Conservation (phyloP, 352 stramenopile species). For the Phytopythium litorale region DNA sequence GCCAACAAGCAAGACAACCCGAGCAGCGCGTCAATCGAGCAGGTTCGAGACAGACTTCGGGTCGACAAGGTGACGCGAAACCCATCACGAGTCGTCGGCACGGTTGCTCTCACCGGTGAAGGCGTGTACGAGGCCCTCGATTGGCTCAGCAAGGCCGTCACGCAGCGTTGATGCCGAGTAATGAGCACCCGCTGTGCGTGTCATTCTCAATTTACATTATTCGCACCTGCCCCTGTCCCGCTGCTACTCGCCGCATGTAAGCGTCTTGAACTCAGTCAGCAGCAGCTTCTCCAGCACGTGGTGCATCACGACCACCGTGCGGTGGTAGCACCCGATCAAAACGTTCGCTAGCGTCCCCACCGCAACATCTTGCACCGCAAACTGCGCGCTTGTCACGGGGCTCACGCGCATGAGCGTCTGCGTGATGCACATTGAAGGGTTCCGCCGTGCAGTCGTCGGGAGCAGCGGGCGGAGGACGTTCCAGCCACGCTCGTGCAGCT, state of each 20-base stretch:
- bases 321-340: slow-evolving; percentile 26
- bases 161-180: slow-evolving; percentile 7
- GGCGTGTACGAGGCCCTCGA: slow-evolving; percentile 40
- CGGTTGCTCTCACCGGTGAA: slow-evolving; percentile 25
- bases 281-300: slow-evolving; percentile 25
- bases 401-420: slow-evolving; percentile 24
- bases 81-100: slow-evolving; percentile 21
- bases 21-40: slow-evolving; percentile 18
- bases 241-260: neutral
- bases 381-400: slow-evolving; percentile 11
- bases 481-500: slow-evolving; percentile 28
- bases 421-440: slow-evolving; percentile 20
- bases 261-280: slow-evolving; percentile 18
- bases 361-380: slow-evolving; percentile 16
- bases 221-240: neutral
- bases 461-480: slow-evolving; percentile 21
- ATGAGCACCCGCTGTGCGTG: neutral
- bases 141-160: slow-evolving; percentile 35
- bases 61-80: slow-evolving; percentile 33
- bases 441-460: slow-evolving; percentile 9
- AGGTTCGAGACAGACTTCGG: slow-evolving; percentile 26
- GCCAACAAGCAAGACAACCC: slow-evolving; percentile 46
- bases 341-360: slow-evolving; percentile 23
- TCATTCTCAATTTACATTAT: neutral
- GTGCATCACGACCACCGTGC: slow-evolving; percentile 25